Percentiles rank a stretch among this genome's conserved stretches.
These are phyloP conservation scores for Vaccinium corymbosum DNA, from an alignment of 148 eudicot species.

Conservation along the genomic window DNA sequence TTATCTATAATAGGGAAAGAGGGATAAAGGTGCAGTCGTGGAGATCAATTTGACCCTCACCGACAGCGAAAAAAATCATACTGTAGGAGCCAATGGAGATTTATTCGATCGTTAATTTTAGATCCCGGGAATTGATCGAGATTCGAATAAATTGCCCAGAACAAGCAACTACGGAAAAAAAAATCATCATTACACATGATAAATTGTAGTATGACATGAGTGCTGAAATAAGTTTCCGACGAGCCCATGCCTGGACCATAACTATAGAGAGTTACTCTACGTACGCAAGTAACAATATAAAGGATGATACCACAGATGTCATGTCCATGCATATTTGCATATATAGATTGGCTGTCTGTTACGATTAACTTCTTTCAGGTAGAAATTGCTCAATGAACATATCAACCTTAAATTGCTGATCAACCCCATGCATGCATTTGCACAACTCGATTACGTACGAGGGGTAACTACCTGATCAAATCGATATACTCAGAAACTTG, in stretches of 20 bases:
- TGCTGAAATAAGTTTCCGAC: not conserved
- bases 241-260: conserved; percentile 1
- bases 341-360: too few species aligned
- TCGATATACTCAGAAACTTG: too few species aligned
- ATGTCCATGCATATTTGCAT: too few species aligned
- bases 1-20: not conserved
- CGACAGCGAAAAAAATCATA: not conserved
- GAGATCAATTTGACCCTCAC: too few species aligned
- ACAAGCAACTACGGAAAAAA: not conserved
- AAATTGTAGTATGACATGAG: not conserved
- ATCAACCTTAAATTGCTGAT: too few species aligned
- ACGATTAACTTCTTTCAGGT: too few species aligned
- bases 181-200: not conserved
- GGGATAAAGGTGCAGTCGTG: not conserved
- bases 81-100: not conserved
- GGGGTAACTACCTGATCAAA: too few species aligned
- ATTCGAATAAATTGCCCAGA: not conserved
- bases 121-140: not conserved
- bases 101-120: not conserved
- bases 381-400: too few species aligned
- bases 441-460: too few species aligned
- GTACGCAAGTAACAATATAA: too few species aligned
- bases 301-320: too few species aligned
- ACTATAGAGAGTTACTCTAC: not conserved
- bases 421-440: too few species aligned